phyloP scores from a whole-genome alignment of 2,329 filamentous ascomycete species.

The Neoascochyta sp. region DNA sequence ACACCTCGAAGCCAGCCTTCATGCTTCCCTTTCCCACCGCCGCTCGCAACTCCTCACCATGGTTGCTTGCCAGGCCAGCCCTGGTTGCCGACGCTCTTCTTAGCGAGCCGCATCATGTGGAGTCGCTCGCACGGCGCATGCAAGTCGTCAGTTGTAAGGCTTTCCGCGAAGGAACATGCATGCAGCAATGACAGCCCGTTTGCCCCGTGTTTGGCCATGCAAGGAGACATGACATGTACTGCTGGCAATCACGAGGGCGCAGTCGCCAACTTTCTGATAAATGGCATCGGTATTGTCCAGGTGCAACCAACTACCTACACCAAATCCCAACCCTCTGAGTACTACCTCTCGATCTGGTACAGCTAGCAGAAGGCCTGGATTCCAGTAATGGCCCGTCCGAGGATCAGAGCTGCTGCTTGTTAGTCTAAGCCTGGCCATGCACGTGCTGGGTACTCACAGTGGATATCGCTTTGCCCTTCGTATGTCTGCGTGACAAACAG shows the following conservation, averaged over 20 bases:
- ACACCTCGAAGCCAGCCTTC: too few relatives aligned
- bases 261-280: too few relatives aligned
- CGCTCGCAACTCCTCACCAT: too few relatives aligned
- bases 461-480: conserved; percentile 97
- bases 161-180: conserved; percentile 13
- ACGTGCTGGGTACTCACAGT: conserved; percentile 62
- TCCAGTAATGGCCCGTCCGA: conserved; percentile 55
- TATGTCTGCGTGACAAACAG: conserved; percentile 97
- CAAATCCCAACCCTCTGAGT: too few relatives aligned
- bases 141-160: conserved; percentile 19
- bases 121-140: conserved; percentile 10
- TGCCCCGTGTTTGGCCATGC: too few relatives aligned
- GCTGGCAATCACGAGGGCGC: too few relatives aligned
- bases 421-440: conserved; percentile 13
- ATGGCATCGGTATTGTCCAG: too few relatives aligned
- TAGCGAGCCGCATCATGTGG: conserved; percentile 8
- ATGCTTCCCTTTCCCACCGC: too few relatives aligned
- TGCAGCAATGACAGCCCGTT: conserved; percentile 9
- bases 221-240: too few relatives aligned
- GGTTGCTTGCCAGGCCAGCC: too few relatives aligned
- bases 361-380: conserved; percentile 72
- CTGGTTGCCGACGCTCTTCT: conserved; percentile 5
- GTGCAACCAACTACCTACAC: too few relatives aligned
- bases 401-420: conserved; percentile 45
- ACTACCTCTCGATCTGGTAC: background rate